Evolutionary conservation across 129 eudicot species (phyloP).

Genomic region (Lactuca saligna): DNA sequence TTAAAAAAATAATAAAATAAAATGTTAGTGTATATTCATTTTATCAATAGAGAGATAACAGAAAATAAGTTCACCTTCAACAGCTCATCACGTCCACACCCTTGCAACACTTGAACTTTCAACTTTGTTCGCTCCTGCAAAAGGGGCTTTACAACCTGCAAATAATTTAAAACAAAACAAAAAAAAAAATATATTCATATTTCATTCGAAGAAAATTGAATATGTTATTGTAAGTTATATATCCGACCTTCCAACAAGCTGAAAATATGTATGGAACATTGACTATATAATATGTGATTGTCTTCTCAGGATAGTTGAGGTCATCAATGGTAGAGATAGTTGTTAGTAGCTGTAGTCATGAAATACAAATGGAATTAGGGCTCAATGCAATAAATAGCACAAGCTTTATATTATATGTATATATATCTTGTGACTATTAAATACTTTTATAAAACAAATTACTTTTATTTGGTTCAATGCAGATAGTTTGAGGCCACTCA

Average conservation of each 20-base stretch:
- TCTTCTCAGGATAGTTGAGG: conserved; percentile 41
- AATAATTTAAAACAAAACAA: neutral
- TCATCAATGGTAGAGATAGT: conserved; percentile 41
- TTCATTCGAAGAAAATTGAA: neutral
- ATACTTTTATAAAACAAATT: conserved; percentile 1
- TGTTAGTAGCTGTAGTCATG: conserved; percentile 48
- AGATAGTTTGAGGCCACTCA: conserved; percentile 68
- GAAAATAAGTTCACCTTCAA: conserved; percentile 43
- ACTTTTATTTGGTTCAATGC: conserved; percentile 63
- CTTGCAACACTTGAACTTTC: conserved; percentile 61
- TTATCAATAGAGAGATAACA: neutral
- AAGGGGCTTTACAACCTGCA: conserved; percentile 75
- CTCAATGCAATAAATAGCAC: neutral
- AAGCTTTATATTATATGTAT: no score
- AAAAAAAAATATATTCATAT: neutral
- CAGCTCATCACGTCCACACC: conserved; percentile 65
- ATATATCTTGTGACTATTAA: neutral
- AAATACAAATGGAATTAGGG: neutral
- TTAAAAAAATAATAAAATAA: conserved; percentile 1
- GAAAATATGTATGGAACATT: conserved; percentile 70
- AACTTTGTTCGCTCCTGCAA: conserved; percentile 67
- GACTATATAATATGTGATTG: conserved; percentile 60
- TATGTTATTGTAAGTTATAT: neutral
- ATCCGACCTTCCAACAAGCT: conserved; percentile 78
- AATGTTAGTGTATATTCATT: conserved; percentile 3